phyloP scores from a whole-genome alignment of 495 filamentous ascomycete genomes.

The Letharia columbiana region DNA sequence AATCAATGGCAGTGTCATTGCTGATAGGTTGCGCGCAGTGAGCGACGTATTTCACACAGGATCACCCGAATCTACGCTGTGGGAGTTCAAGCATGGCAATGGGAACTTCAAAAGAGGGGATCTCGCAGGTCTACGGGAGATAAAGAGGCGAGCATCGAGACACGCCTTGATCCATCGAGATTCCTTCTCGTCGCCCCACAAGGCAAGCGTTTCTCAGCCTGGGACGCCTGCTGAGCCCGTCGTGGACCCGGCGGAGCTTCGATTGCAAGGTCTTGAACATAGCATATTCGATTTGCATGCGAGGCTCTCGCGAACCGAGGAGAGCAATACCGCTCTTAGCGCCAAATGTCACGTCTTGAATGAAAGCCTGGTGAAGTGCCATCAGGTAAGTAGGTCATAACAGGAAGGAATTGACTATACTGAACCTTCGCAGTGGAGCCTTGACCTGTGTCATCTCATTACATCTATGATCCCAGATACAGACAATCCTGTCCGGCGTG shows the following conservation, averaged over 20 bases:
- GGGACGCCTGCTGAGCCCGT: constrained; percentile 78
- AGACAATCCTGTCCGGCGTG: constrained; percentile 49
- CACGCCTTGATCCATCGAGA: constrained; percentile 94
- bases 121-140: constrained; percentile 82
- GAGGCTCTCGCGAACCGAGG: constrained; percentile 73
- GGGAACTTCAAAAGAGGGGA: constrained; percentile 96
- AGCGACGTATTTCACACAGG: constrained; percentile 98
- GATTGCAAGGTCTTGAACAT: constrained; percentile 71
- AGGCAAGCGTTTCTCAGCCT: constrained; percentile 63
- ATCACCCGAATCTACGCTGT: constrained; percentile 87
- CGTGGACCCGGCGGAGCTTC: constrained; percentile 65
- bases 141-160: constrained; percentile 91
- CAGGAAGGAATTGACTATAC: constrained; percentile 14
- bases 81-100: constrained; percentile 99
- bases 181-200: constrained; percentile 69
- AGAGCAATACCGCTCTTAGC: constrained; percentile 67
- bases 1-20: too few relatives aligned
- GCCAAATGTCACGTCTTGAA: constrained; percentile 73
- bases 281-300: constrained; percentile 69
- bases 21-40: constrained; percentile 44
- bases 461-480: constrained; percentile 60
- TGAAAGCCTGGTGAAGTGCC: constrained; percentile 70
- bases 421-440: constrained; percentile 48
- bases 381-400: constrained; percentile 47
- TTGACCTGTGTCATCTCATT: constrained; percentile 68